Base-by-base conservation (phyloP, 2,329 filamentous ascomycete species). In the Botrytis squamosa region DNA sequence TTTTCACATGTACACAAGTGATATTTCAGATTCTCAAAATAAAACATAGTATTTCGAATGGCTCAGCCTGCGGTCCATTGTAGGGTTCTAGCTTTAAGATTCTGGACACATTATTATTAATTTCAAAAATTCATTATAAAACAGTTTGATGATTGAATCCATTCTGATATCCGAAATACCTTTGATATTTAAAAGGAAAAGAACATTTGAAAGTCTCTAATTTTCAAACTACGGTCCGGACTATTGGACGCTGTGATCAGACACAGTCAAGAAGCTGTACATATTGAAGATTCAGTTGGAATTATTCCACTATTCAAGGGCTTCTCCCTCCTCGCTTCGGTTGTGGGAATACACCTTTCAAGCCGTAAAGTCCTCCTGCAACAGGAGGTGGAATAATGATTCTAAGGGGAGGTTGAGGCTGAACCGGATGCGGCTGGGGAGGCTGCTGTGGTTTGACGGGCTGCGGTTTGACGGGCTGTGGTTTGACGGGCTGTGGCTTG, bases 341-440 rank as follows among this genome's bases (percentile, higher is more conserved):
- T 18, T 63, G 60, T 7, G 60, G 38, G 22, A 40, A 63, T n/a
- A 63, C 36, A 63, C 60, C 60, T 18, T 63, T 63, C 5, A 63
- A n/a, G 22, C 60, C 60, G 36, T 63, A 63, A n/a, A 63, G 14
- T n/a, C 60, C 60, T n/a, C 60, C 60, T 40, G 60, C 60, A 42
- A 63, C 36, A n/a, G 60, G 60, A n/a, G 60, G 60, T 25, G 60
- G 60, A 4, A 63, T 40, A 5, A 40, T 40, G 4, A 63, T 63
- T 63, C 60, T 63, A 40, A n/a, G 36, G 0, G 60, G 60, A 14
- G 22, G 36, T 25, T 33, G 59, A 62, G 59, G 49, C 5, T n/a
- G 25, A 16, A n/a, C 12, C 25, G 25, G 49, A 12, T 52, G 10
- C 10, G 33, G 33, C 16, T 62, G 59, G 5, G 6, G 20, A 25